phyloP scores from a whole-genome alignment of 371 early-diverging fungal genomes.

The Hamiltosporidium magnivora region DNA sequence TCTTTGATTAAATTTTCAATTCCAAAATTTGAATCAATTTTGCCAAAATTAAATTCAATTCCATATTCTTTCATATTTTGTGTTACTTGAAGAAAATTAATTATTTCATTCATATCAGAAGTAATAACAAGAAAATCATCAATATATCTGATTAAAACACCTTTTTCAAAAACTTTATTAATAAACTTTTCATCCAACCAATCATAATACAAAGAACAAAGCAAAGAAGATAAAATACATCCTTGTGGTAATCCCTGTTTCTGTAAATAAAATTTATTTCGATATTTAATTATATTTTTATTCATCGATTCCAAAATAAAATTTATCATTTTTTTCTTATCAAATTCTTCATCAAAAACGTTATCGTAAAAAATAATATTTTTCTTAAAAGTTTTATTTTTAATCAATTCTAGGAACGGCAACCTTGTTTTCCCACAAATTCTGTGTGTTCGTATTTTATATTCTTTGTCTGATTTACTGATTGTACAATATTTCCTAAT shows the following conservation, averaged over 20 bases:
- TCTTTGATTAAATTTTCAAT: not conserved
- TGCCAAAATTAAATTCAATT: not conserved
- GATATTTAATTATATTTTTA: constrained; percentile 17
- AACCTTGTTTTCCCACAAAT: not conserved
- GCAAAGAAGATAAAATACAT: constrained; percentile 25
- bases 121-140: constrained; percentile 44
- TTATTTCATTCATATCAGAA: constrained; percentile 15
- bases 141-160: constrained; percentile 30
- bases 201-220: constrained; percentile 31
- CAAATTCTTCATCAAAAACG: not conserved
- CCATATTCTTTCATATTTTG: not conserved
- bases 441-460: not conserved
- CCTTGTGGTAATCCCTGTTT: constrained; percentile 46
- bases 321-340: constrained; percentile 10
- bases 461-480: not conserved
- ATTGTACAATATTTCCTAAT: not conserved
- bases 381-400: not conserved
- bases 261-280: constrained; percentile 21
- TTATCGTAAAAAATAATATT: not conserved
- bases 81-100: not conserved
- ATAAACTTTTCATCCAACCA: constrained; percentile 29
- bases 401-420: not conserved
- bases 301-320: constrained; percentile 7
- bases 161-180: constrained; percentile 25
- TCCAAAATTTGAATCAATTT: not conserved